Base-by-base conservation (phyloP, 2,329 filamentous ascomycete genomes). In the Talaromyces sp. region DNA sequence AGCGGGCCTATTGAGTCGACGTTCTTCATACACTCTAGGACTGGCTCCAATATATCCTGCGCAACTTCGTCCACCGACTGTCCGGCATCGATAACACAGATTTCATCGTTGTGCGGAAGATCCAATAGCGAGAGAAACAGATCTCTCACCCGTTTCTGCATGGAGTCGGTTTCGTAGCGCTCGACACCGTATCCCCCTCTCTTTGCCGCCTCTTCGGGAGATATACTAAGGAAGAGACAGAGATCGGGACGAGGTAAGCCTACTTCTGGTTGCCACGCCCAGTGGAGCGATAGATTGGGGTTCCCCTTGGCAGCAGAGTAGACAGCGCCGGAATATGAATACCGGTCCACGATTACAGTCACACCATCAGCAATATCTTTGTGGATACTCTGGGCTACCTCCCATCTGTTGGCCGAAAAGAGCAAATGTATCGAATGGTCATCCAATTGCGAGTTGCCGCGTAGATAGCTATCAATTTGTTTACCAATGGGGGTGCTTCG, bases 301-400 rank as follows among this genome's bases (percentile, higher is more conserved):
- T 91, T 91, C 50, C 86, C 82, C 73, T 98, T 98, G 3, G 95
- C 93, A 0, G 92, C 91, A 25, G 88, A 92, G 79, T 98, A 99
- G 57, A 97, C 92, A 63, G 93, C 90, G 60, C 95, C 95, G 21
- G 90, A 95, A 80, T 96, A 93, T 74, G 96, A 96, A 79, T 98
- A 99, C 55, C 95, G 88, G 76, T 99, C 95, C 68, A 93, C 88
- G 42, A 99, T 81, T 35, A 99, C 83, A 0, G 86, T 95, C 21
- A 83, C 87, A 8, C 93, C 93, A 1, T 80, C 75, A 0, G 80
- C 77, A 5, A 97, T 80, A 60, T 80, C 75, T 40, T 73, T 64
- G 37, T 75, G 70, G 39, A 82, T 81, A 48, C 70, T 70, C 31
- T 72, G 71, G 14, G 78, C 76, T 44, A 80, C 75, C 72, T 96